Percentiles rank a stretch among this genome's conserved stretches.
Evolutionary conservation across 78 protist species (phyloP).

Genomic region (Capsaspora owczarzaki): DNA sequence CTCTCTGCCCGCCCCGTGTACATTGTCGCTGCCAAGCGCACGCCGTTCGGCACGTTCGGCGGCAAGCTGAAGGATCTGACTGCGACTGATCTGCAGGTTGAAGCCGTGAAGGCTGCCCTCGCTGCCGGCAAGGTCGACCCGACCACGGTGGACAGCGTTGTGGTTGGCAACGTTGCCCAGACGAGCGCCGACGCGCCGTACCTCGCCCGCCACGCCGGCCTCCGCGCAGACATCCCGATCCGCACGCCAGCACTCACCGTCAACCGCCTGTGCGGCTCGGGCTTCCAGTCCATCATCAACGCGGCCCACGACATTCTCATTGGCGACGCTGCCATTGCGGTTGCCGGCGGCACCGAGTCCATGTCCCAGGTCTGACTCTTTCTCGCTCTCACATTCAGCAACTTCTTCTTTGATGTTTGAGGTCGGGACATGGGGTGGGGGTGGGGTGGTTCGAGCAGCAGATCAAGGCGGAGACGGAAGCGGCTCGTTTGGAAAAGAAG

Average conservation of each 20-base stretch:
- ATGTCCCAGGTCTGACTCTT: no score
- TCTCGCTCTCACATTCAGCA: no score
- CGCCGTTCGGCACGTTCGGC: conserved; percentile 69
- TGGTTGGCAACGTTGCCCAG: conserved; percentile 51
- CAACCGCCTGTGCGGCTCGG: conserved; percentile 73
- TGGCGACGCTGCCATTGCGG: conserved; percentile 40
- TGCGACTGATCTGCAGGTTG: conserved; percentile 51
- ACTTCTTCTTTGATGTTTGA: no score
- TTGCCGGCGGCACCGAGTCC: conserved; percentile 45
- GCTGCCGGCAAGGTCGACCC: not conserved
- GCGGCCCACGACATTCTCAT: conserved; percentile 38
- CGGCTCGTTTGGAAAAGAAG: no score
- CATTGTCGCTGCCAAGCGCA: conserved; percentile 71
- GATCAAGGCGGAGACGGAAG: no score
- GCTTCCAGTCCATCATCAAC: conserved; percentile 44
- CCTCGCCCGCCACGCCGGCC: conserved; percentile 52
- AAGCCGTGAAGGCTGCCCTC: conserved; percentile 8
- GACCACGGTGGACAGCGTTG: conserved; percentile 19
- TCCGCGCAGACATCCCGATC: conserved; percentile 28
- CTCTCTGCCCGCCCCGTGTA: no score
- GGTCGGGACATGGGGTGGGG: no score
- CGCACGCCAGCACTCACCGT: conserved; percentile 34
- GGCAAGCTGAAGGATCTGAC: conserved; percentile 43
- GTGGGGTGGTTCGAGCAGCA: no score
- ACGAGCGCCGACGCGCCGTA: conserved; percentile 44